A percentile compares a stretch with the other conserved stretches of the same genome.
phyloP scores from a whole-genome alignment of 2,329 filamentous ascomycete species.

The Ceratocystis lukuohia region DNA sequence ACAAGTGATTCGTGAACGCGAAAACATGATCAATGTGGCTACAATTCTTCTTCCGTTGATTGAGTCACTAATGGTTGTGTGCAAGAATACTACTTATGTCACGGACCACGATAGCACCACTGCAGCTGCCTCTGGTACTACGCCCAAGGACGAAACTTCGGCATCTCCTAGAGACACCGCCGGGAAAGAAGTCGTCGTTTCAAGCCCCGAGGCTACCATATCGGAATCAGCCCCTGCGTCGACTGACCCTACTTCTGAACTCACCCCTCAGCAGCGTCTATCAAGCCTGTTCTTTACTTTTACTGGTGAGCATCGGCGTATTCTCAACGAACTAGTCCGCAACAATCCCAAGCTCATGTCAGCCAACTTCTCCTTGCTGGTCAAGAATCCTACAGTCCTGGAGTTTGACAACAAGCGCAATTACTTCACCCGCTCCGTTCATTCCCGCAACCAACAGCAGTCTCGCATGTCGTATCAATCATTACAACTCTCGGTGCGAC shows the following conservation, averaged over 20 bases:
- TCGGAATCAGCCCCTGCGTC: constrained; percentile 43
- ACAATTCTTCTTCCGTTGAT: constrained; percentile 90
- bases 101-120: constrained; percentile 35
- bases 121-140: not conserved
- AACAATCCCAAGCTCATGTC: constrained; percentile 98
- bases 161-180: not conserved
- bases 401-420: constrained; percentile 99
- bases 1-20: constrained; percentile 73
- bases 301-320: constrained; percentile 93
- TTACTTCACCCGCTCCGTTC: constrained; percentile 91
- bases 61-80: constrained; percentile 96
- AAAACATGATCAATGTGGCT: constrained; percentile 93
- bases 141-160: not conserved
- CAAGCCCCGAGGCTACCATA: constrained; percentile 28
- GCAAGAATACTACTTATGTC: constrained; percentile 84
- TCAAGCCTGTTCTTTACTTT: constrained; percentile 92
- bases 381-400: constrained; percentile 96
- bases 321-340: constrained; percentile 92
- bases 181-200: constrained; percentile 23
- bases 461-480: constrained; percentile 54
- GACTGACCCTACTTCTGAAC: constrained; percentile 45
- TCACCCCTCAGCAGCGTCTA: constrained; percentile 60
- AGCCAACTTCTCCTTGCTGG: constrained; percentile 85
- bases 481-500: constrained; percentile 76
- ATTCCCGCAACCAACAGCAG: constrained; percentile 54